These are phyloP conservation scores for Neurospora sp. DNA, from an alignment of 495 filamentous ascomycete species.

Conservation along the genomic window DNA sequence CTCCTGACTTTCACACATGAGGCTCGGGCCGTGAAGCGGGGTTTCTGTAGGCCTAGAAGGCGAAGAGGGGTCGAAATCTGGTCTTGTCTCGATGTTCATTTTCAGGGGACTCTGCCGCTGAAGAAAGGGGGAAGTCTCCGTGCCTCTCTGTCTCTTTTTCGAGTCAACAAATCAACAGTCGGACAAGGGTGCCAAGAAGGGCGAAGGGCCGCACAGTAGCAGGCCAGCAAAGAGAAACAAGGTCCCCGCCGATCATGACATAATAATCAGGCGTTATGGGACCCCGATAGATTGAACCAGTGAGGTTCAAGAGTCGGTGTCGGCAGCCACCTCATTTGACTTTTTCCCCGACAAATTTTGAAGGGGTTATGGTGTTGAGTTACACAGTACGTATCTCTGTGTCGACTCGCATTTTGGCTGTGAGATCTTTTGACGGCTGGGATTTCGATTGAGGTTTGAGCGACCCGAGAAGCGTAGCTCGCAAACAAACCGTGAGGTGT, in stretches of 20 bases:
- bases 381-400: neutral
- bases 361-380: neutral
- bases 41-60: neutral
- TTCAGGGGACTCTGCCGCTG: neutral
- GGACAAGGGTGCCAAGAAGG: neutral
- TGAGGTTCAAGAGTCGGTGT: neutral
- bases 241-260: conserved; percentile 8
- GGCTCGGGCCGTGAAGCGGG: neutral
- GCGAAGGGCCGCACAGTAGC: neutral
- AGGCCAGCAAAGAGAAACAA: neutral
- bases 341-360: neutral
- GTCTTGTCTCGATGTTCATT: neutral
- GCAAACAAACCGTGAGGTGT: neutral
- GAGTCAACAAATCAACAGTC: neutral
- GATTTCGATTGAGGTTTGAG: neutral
- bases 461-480: neutral
- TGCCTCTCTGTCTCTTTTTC: neutral
- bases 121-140: neutral
- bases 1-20: neutral
- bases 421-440: neutral
- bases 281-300: neutral
- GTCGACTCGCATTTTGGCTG: neutral
- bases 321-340: neutral
- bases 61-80: neutral
- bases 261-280: conserved; percentile 4